A percentile compares a stretch with the other conserved stretches of the same genome.
These are phyloP conservation scores for Apiospora koreana DNA, from an alignment of 2,329 filamentous ascomycete species.

Conservation along the genomic window DNA sequence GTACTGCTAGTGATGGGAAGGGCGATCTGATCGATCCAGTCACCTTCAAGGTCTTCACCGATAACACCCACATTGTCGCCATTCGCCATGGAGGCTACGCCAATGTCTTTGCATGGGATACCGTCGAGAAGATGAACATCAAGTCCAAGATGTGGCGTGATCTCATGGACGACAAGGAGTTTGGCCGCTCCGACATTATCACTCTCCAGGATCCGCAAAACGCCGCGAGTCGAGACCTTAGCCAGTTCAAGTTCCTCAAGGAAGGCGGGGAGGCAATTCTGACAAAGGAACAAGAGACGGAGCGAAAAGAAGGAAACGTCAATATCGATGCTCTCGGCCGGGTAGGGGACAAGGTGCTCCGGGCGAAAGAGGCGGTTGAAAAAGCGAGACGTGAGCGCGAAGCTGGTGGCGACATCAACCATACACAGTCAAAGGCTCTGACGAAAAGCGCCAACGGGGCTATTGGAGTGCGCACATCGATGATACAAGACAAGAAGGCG, in stretches of 20 bases:
- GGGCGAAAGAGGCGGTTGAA: slow-evolving; percentile 91
- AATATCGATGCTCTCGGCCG: slow-evolving; percentile 81
- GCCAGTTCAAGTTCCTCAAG: slow-evolving; percentile 84
- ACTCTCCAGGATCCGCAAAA: slow-evolving; percentile 96
- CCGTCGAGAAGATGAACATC: slow-evolving; percentile 91
- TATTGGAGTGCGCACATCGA: slow-evolving; percentile 38
- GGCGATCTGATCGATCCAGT: slow-evolving; percentile 94
- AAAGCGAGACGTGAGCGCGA: slow-evolving; percentile 77
- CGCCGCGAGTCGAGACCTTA: slow-evolving; percentile 77
- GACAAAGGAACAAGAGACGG: slow-evolving; percentile 70
- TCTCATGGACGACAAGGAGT: slow-evolving; percentile 82
- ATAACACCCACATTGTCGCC: slow-evolving; percentile 96
- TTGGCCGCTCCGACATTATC: slow-evolving; percentile 88
- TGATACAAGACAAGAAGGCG: slow-evolving; percentile 58
- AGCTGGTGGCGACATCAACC: slow-evolving; percentile 59
- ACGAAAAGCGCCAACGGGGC: slow-evolving; percentile 34
- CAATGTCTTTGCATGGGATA: slow-evolving; percentile 97
- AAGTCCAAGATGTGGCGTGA: slow-evolving; percentile 97
- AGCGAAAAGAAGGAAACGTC: slow-evolving; percentile 67
- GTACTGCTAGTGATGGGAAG: slow-evolving; percentile 49
- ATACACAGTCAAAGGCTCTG: slow-evolving; percentile 43
- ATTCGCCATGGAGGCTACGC: slow-evolving; percentile 78
- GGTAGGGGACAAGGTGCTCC: slow-evolving; percentile 77
- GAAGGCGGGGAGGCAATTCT: slow-evolving; percentile 73
- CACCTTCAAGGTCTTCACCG: slow-evolving; percentile 95